Conservation (phyloP, 345 rosid species). For the Eucalyptus erythrocorys region DNA sequence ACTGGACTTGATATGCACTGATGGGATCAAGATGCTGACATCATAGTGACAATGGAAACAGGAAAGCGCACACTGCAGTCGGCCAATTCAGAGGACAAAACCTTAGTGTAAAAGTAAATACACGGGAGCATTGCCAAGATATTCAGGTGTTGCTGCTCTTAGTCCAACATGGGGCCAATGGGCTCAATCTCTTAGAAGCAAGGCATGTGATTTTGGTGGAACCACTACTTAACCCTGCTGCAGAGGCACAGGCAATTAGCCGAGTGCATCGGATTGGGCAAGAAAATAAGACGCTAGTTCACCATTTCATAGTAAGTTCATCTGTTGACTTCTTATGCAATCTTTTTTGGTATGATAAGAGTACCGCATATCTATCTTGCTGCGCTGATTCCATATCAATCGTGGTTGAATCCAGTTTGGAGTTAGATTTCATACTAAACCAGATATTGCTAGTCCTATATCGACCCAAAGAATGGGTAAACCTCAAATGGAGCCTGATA, state of each 20-base stretch:
- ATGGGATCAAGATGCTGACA: not conserved
- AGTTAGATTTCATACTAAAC: not conserved
- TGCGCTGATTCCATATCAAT: not conserved
- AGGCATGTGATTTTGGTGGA: conserved; percentile 91
- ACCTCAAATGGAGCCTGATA: not conserved
- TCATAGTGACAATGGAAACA: conserved; percentile 13
- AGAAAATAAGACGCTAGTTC: conserved; percentile 64
- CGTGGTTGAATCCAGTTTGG: not conserved
- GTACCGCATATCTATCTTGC: not conserved
- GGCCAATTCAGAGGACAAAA: conserved; percentile 58
- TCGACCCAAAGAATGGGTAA: not conserved
- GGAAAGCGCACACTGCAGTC: conserved; percentile 82
- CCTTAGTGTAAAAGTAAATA: conserved; percentile 5
- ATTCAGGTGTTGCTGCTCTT: conserved; percentile 75
- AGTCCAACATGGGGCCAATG: conserved; percentile 95
- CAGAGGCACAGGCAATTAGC: conserved; percentile 93
- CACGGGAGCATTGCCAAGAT: not conserved
- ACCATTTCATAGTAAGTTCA: conserved; percentile 69
- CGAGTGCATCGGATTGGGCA: conserved; percentile 94
- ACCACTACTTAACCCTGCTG: conserved; percentile 93
- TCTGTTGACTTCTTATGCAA: not conserved
- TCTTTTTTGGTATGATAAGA: not conserved
- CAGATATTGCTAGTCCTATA: not conserved
- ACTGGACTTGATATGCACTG: not conserved
- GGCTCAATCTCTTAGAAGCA: conserved; percentile 93